These are phyloP conservation scores for Phytophthora cryptogea DNA, from an alignment of 352 stramenopile genomes.

Conservation along the genomic window DNA sequence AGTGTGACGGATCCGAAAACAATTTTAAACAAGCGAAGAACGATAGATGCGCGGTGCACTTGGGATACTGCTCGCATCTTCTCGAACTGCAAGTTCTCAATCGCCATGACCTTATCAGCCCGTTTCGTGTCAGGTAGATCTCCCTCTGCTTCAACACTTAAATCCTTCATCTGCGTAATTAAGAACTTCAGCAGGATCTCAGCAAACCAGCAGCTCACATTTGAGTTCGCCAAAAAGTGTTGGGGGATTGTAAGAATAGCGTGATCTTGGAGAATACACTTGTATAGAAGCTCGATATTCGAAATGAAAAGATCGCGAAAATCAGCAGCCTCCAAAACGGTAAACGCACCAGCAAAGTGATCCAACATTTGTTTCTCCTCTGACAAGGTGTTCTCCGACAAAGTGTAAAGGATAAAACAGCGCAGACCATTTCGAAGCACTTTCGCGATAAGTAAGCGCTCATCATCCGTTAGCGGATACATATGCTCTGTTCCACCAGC, in stretches of 20 bases:
- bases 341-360: conserved; percentile 96
- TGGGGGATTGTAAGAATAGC: conserved; percentile 94
- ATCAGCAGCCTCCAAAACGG: conserved; percentile 94
- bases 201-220: conserved; percentile 93
- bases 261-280: conserved; percentile 94
- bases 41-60: conserved; percentile 81
- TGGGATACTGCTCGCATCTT: conserved; percentile 73
- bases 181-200: conserved; percentile 96
- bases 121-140: conserved; percentile 81
- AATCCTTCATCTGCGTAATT: conserved; percentile 93
- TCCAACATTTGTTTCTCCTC: conserved; percentile 97
- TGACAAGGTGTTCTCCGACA: conserved; percentile 85
- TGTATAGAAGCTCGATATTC: conserved; percentile 91
- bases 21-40: conserved; percentile 95
- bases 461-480: conserved; percentile 92
- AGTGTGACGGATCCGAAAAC: conserved; percentile 96
- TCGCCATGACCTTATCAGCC: conserved; percentile 74
- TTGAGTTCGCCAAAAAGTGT: conserved; percentile 94
- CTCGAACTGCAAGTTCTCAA: conserved; percentile 78
- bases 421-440: conserved; percentile 93
- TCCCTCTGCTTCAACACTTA: conserved; percentile 84
- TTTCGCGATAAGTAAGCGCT: conserved; percentile 92
- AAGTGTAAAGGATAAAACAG: conserved; percentile 94
- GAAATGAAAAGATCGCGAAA: conserved; percentile 91
- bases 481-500: conserved; percentile 40